Evolutionary conservation across 352 stramenopile genomes (phyloP), one percentile per base, ranked within the genome.

Genomic region (Stephanocyclus meneghinianus): DNA sequence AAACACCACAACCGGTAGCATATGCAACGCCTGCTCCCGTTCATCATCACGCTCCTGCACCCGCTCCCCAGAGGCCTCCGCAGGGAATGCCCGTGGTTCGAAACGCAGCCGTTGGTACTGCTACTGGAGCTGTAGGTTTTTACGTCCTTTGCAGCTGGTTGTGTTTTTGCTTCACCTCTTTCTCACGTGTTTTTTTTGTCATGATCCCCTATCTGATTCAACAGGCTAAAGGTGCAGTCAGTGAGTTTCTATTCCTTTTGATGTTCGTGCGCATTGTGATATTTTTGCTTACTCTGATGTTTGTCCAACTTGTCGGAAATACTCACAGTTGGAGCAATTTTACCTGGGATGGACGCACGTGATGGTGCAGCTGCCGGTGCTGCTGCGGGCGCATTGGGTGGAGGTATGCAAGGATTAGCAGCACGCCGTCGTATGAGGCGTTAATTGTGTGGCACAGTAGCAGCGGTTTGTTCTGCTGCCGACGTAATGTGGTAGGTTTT

Each of bases 311-410:
- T 13, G 10, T 32, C 10, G 3, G 10, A 9, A 32, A 32, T 9
- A 2, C 9, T 59, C 30, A 40, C 29, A 82, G 78, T 72, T 62
- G 78, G 78, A 59, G 78, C 78, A 37, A 76, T 85, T 68, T 30
- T 85, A 13, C 78, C 78, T 42, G 77, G 78, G 21, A 85, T 85
- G 72, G 72, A 81, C 21, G 78, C 78, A 40, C 6, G 35, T 6
- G 78, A 85, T 55, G 78, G 78, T 32, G 78, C 78, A 32, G 44
- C 21, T 40, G 78, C 78, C 40, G 78, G 78, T 18, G 78, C 78
- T 26, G 78, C 72, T 51, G 77, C 73, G 26, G 77, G 77, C 57
- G 71, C 71, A n/a, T 35, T 71, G 0, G 48, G 50, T 30, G 77
- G 77, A 53, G 77, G 77, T 26, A 40, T 74, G 48, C 26, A 62